A percentile compares a stretch with the other conserved stretches of the same genome.
These are phyloP conservation scores for Astragalus glycyphyllos DNA, from an alignment of 306 rosid genomes.

Conservation along the genomic window DNA sequence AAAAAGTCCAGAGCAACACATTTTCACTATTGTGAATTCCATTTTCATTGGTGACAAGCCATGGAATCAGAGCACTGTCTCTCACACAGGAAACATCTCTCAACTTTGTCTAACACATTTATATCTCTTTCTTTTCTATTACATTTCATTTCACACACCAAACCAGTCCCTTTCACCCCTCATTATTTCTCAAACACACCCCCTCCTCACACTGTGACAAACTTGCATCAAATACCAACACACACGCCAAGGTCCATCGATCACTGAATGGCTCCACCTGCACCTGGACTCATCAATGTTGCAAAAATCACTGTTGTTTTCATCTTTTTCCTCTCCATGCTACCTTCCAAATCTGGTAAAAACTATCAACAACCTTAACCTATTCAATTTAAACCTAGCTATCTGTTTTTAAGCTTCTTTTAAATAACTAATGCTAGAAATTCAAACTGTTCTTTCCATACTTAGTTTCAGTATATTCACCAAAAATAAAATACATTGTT, in stretches of 20 bases:
- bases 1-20: conserved; percentile 43
- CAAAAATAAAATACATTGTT: too few species aligned
- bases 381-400: conserved; percentile 20
- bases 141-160: background rate
- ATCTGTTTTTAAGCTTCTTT: conserved; percentile 21
- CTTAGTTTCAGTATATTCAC: too few species aligned
- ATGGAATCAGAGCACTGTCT: conserved; percentile 62
- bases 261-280: conserved; percentile 58
- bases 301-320: conserved; percentile 60
- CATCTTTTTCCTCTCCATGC: conserved; percentile 61
- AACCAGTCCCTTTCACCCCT: conserved; percentile 38
- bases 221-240: conserved; percentile 17
- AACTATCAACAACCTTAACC: conserved; percentile 1
- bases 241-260: background rate
- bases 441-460: background rate
- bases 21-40: conserved; percentile 39
- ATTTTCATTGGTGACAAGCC: conserved; percentile 55
- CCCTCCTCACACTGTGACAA: conserved; percentile 49
- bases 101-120: conserved; percentile 44
- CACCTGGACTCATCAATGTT: conserved; percentile 41
- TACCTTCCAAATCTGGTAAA: conserved; percentile 67
- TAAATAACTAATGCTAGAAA: background rate
- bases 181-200: conserved; percentile 36
- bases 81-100: conserved; percentile 60
- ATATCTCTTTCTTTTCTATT: conserved; percentile 8